phyloP scores from a whole-genome alignment of 164 flowering plant species.

The Magnolia changhungtana region DNA sequence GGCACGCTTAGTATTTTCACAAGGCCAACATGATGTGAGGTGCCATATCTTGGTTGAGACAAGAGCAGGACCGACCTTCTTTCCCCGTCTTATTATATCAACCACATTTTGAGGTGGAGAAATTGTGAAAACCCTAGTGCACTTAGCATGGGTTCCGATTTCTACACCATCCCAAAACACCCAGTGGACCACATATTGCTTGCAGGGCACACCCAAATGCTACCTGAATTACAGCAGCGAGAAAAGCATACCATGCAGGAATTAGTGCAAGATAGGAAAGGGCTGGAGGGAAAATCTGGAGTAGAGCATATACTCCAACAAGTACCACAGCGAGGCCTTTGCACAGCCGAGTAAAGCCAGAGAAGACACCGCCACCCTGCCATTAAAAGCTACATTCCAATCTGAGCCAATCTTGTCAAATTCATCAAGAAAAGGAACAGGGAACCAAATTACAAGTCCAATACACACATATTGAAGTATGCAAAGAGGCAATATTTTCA shows the following conservation, averaged over 20 bases:
- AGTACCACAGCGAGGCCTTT: slow-evolving; percentile 83
- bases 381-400: slow-evolving; percentile 18
- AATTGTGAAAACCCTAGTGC: neutral
- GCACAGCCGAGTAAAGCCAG: slow-evolving; percentile 79
- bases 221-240: neutral
- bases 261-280: slow-evolving; percentile 77
- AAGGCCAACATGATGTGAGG: too few species aligned
- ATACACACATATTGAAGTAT: neutral
- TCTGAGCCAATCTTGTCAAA: slow-evolving; percentile 41
- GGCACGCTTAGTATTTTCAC: too few species aligned
- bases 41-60: too few species aligned
- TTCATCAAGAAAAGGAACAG: slow-evolving; percentile 12
- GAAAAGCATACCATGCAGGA: slow-evolving; percentile 67
- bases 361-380: slow-evolving; percentile 40
- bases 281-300: slow-evolving; percentile 68
- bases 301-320: slow-evolving; percentile 56
- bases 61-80: too few species aligned
- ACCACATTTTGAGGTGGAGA: neutral
- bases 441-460: neutral
- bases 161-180: neutral
- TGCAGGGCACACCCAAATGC: too few species aligned
- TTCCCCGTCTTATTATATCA: too few species aligned
- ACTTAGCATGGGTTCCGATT: neutral
- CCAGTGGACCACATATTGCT: too few species aligned
- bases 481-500: neutral